Evolutionary conservation across 192 early-diverging fungal species (phyloP).

Genomic region (Spinellus fusiger): DNA sequence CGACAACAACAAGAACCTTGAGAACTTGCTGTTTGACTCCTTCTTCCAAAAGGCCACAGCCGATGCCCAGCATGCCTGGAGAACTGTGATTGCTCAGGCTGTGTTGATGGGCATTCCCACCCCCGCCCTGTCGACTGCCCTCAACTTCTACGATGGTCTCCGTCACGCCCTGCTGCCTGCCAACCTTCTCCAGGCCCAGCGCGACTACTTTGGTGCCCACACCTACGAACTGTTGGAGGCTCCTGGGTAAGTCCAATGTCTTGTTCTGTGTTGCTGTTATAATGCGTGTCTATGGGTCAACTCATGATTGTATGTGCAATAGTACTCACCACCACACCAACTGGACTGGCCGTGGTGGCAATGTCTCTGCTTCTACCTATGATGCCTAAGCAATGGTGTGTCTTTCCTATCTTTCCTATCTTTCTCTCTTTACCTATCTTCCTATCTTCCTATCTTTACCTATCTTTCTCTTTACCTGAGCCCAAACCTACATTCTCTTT

Average conservation of each 20-base stretch:
- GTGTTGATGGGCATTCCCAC: slow-evolving; percentile 82
- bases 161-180: slow-evolving; percentile 85
- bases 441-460: background rate
- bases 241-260: slow-evolving; percentile 52
- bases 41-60: slow-evolving; percentile 94
- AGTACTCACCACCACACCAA: slow-evolving; percentile 70
- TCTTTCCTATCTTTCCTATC: background rate
- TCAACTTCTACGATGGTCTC: slow-evolving; percentile 98
- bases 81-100: slow-evolving; percentile 78
- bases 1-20: slow-evolving; percentile 76
- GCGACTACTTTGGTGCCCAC: slow-evolving; percentile 99
- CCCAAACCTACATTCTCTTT: background rate
- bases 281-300: too few relatives aligned
- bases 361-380: slow-evolving; percentile 49
- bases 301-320: too few relatives aligned
- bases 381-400: slow-evolving; percentile 36
- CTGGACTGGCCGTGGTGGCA: slow-evolving; percentile 95
- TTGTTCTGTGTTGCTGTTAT: too few relatives aligned
- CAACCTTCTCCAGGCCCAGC: slow-evolving; percentile 95
- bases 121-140: slow-evolving; percentile 83
- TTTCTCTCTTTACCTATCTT: background rate
- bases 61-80: slow-evolving; percentile 80
- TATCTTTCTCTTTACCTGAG: background rate
- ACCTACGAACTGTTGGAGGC: slow-evolving; percentile 82
- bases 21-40: slow-evolving; percentile 91